A percentile compares a stretch with the other conserved stretches of the same genome.
These are phyloP conservation scores for Trichophyton benhamiae DNA, from an alignment of 2,329 filamentous ascomycete species.

Conservation along the genomic window DNA sequence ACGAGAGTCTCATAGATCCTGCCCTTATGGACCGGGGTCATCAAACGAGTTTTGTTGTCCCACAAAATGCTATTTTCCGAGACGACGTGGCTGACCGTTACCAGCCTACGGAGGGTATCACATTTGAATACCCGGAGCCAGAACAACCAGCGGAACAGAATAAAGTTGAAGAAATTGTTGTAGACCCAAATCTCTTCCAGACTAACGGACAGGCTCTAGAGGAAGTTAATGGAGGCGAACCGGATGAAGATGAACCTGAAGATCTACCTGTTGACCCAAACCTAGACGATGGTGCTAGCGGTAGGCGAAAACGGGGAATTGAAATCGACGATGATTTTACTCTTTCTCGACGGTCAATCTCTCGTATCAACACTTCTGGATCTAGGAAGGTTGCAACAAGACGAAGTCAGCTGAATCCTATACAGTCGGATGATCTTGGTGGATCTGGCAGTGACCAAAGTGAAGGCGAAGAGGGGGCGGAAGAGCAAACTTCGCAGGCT, in stretches of 20 bases:
- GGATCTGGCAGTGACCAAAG: slow-evolving; percentile 7
- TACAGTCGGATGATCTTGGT: neutral
- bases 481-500: neutral
- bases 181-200: neutral
- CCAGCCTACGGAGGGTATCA: slow-evolving; percentile 23
- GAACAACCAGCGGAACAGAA: slow-evolving; percentile 6
- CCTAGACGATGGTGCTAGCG: neutral
- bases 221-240: neutral
- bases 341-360: slow-evolving; percentile 10
- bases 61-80: slow-evolving; percentile 19
- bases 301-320: slow-evolving; percentile 7
- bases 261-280: slow-evolving; percentile 9
- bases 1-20: slow-evolving; percentile 27
- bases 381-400: slow-evolving; percentile 8
- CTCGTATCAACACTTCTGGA: neutral
- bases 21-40: slow-evolving; percentile 19
- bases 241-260: slow-evolving; percentile 12
- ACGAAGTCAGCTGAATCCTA: neutral
- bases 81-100: slow-evolving; percentile 21
- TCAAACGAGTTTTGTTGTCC: slow-evolving; percentile 17
- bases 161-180: neutral
- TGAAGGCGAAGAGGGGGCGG: neutral
- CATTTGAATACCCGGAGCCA: slow-evolving; percentile 24
- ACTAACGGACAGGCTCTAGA: neutral
- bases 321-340: slow-evolving; percentile 19